Evolutionary conservation across 306 rosid species (phyloP), one percentile per base, ranked within the genome.

Genomic region (Boehmeria nivea): DNA sequence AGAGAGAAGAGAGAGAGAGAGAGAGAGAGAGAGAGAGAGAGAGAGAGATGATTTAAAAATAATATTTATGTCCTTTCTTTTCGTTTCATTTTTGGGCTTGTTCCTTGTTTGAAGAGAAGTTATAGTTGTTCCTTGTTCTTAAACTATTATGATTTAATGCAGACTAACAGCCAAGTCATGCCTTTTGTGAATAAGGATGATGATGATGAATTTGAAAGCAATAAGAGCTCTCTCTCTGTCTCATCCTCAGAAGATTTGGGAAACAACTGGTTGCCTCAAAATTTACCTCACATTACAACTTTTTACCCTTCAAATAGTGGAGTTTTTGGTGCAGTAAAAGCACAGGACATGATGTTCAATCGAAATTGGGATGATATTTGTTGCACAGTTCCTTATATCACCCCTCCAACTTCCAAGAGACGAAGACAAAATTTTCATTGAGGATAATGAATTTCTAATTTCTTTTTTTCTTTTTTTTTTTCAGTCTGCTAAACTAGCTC

Each of bases 201-300:
- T 27, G 61, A 70, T 36, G 67, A 67, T 51, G 71, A 71, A 64
- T 40, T 56, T 57, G 27, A 56, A 45, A 47, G 53, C 51, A 47
- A 60, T 16, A 15, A 15, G 33, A 48, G 57, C 64, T 68, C n/a
- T 11, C 46, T 60, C 16, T 57, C 38, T 33, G 5, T 11, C 11
- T 5, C 11, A 5, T 33, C 73, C 52, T 8, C 59, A 2, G 48
- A 57, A 55, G 53, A 54, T 40, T 45, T 58, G 57, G 62, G n/a
- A n/a, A n/a, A n/a, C n/a, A n/a, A n/a, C n/a, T 68, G 58, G 73
- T 24, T 57, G 45, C 72, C 72, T 63, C 58, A 46, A 36, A 18
- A 33, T 12, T 15, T 60, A 67, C 37, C 66, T 53, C 45, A 58
- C 50, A 54, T 39, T 14, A 27, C 50, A 47, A 14, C 39, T 28